Evolutionary conservation across 75 land plant species (phyloP).

Genomic region (Picea glauca): DNA sequence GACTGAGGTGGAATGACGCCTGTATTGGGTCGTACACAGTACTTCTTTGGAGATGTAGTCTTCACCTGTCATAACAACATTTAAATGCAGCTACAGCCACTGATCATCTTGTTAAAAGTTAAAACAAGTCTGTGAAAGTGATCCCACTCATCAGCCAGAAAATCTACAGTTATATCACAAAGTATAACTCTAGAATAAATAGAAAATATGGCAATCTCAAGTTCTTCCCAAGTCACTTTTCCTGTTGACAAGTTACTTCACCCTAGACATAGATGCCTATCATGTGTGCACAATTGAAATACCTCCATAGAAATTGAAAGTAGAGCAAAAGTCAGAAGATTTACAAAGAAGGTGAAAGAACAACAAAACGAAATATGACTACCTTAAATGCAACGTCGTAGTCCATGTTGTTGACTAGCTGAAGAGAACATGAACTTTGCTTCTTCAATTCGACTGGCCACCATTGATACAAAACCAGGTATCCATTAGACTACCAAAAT

Average conservation of each 20-base stretch:
- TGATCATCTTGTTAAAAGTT: not conserved
- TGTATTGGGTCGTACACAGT: slow-evolving; percentile 88
- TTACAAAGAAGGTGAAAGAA: not conserved
- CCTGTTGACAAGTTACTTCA: not conserved
- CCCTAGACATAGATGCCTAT: not conserved
- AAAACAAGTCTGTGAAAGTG: too few relatives aligned
- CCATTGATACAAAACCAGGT: not conserved
- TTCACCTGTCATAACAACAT: slow-evolving; percentile 58
- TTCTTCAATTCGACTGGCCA: slow-evolving; percentile 63
- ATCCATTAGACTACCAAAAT: not conserved
- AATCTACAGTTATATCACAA: not conserved
- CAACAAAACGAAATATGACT: not conserved
- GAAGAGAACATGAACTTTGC: slow-evolving; percentile 59
- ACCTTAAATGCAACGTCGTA: slow-evolving; percentile 64
- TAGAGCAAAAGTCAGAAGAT: not conserved
- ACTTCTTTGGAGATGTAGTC: slow-evolving; percentile 89
- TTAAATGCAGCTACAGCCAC: not conserved
- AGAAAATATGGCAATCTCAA: not conserved
- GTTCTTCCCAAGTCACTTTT: not conserved
- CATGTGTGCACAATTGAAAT: not conserved
- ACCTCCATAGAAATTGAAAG: not conserved
- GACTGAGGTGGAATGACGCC: slow-evolving; percentile 65
- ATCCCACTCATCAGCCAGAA: not conserved
- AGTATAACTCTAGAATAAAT: not conserved
- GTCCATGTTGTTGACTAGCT: slow-evolving; percentile 41